Evolutionary conservation across 2,329 filamentous ascomycete species (phyloP).

Genomic region (Reticulascus tulasneorum): DNA sequence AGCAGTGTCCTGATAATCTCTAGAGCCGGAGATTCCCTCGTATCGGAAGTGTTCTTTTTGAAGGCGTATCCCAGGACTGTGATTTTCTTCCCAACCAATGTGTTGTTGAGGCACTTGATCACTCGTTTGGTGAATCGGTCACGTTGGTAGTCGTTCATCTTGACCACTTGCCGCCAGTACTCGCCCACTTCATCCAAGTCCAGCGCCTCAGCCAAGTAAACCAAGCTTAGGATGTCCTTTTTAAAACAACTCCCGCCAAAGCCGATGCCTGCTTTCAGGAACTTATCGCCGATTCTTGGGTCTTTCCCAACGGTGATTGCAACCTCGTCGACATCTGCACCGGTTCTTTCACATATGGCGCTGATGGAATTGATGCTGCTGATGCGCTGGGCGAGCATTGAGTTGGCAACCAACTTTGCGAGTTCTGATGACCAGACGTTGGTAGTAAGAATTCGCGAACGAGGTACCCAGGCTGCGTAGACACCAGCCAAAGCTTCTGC

Average conservation of each 20-base stretch:
- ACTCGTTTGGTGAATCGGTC: conserved; percentile 64
- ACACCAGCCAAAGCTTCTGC: conserved; percentile 60
- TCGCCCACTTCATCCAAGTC: conserved; percentile 66
- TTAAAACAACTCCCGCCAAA: conserved; percentile 81
- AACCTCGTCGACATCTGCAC: conserved; percentile 70
- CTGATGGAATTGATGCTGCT: conserved; percentile 77
- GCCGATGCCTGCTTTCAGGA: conserved; percentile 69
- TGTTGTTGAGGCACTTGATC: conserved; percentile 64
- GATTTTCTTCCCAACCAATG: conserved; percentile 66
- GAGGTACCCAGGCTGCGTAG: conserved; percentile 68
- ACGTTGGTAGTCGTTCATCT: conserved; percentile 72
- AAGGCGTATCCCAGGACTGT: conserved; percentile 72
- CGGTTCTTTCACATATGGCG: conserved; percentile 71
- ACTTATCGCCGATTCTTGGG: conserved; percentile 65
- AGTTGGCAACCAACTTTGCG: conserved; percentile 74
- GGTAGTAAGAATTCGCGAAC: conserved; percentile 63
- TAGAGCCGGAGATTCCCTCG: conserved; percentile 65
- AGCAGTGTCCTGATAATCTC: conserved; percentile 63
- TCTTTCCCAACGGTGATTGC: conserved; percentile 64
- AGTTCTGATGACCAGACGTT: conserved; percentile 77
- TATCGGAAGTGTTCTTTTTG: conserved; percentile 76
- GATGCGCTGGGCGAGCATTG: conserved; percentile 75
- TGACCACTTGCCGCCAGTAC: conserved; percentile 71
- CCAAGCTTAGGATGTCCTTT: conserved; percentile 71
- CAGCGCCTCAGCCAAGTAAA: conserved; percentile 70